Evolutionary conservation across 1,139 yeast species (phyloP).

Genomic region (Candida smagusa): DNA sequence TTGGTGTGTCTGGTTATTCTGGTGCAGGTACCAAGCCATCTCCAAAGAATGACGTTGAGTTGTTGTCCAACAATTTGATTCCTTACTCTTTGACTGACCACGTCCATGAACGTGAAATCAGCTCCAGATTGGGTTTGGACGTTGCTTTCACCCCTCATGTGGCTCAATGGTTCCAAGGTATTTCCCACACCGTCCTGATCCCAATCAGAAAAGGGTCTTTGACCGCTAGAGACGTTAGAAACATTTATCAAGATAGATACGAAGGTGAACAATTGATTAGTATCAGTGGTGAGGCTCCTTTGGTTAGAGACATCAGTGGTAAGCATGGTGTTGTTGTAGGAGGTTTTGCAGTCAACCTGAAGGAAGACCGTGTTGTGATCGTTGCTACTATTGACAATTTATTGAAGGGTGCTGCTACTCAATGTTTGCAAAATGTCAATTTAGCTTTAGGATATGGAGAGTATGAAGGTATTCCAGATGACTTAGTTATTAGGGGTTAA

Average conservation of each 20-base stretch:
- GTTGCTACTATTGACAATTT: constrained; percentile 95
- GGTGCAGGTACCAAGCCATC: constrained; percentile 99
- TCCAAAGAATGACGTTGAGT: constrained; percentile 82
- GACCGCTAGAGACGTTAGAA: constrained; percentile 78
- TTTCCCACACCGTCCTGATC: constrained; percentile 84
- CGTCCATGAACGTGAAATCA: constrained; percentile 91
- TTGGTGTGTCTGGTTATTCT: constrained; percentile 97
- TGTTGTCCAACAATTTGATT: constrained; percentile 76
- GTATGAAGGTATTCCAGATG: constrained; percentile 87
- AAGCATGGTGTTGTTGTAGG: constrained; percentile 95
- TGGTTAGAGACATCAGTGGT: constrained; percentile 86
- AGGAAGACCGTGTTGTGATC: constrained; percentile 85
- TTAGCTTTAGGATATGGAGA: constrained; percentile 87
- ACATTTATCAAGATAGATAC: constrained; percentile 83
- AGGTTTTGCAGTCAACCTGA: constrained; percentile 89
- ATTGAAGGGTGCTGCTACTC: constrained; percentile 98
- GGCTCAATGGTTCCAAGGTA: constrained; percentile 99
- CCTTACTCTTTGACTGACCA: constrained; percentile 97
- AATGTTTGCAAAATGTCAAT: constrained; percentile 93
- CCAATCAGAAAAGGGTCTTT: constrained; percentile 72
- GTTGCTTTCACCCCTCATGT: constrained; percentile 96
- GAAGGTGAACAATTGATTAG: constrained; percentile 83
- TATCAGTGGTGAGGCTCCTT: constrained; percentile 85
- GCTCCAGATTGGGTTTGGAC: constrained; percentile 68
- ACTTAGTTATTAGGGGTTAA: constrained; percentile 47